These are phyloP conservation scores for Mortierella sp. DNA, from an alignment of 371 early-diverging fungal genomes.

Conservation along the genomic window DNA sequence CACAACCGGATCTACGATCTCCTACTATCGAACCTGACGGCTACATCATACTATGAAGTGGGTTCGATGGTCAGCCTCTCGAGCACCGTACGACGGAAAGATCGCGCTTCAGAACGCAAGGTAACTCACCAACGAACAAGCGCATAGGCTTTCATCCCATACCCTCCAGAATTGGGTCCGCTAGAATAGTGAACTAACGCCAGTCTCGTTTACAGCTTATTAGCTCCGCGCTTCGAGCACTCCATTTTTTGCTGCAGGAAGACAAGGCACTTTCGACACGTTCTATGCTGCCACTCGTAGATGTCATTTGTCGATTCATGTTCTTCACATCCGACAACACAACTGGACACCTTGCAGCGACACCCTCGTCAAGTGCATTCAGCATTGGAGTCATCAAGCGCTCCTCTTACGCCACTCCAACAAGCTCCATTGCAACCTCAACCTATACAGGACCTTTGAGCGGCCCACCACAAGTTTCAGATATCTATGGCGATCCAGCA, in stretches of 20 bases:
- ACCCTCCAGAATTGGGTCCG: no score
- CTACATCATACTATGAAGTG: conserved; percentile 23
- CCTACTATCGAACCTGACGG: conserved; percentile 27
- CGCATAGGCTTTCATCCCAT: no score
- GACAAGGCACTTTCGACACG: conserved; percentile 33
- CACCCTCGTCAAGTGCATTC: conserved; percentile 12
- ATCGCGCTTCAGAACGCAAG: conserved; percentile 48
- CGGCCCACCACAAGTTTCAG: neutral
- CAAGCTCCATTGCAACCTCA: conserved; percentile 9
- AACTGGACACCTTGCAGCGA: neutral
- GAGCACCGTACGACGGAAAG: conserved; percentile 25
- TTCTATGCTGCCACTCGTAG: conserved; percentile 40
- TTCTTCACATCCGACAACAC: conserved; percentile 40
- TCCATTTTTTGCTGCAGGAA: conserved; percentile 52
- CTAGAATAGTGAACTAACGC: neutral
- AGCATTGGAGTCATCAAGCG: conserved; percentile 43
- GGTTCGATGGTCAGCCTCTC: conserved; percentile 6
- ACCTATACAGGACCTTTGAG: conserved; percentile 16
- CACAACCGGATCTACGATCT: conserved; percentile 45
- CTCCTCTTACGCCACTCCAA: conserved; percentile 27
- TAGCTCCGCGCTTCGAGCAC: conserved; percentile 55
- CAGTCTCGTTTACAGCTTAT: conserved; percentile 25
- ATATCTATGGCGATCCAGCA: conserved; percentile 6
- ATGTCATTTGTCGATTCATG: conserved; percentile 47
- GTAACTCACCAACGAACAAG: conserved; percentile 7